These are phyloP conservation scores for Botrytis elliptica DNA, from an alignment of 2,329 filamentous ascomycete genomes.

Conservation along the genomic window DNA sequence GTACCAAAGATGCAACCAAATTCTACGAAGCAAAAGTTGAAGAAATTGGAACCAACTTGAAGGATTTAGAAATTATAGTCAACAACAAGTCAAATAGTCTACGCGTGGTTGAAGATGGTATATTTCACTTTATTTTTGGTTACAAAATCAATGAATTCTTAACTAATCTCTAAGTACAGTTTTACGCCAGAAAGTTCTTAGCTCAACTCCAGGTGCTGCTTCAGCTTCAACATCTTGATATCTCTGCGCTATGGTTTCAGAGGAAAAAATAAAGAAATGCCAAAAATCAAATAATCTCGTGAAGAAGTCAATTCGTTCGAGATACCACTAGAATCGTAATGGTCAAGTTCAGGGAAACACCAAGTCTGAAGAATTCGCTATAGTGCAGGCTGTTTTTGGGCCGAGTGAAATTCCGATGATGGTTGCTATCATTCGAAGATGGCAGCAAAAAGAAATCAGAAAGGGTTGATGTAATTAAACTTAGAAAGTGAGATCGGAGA, in stretches of 20 bases:
- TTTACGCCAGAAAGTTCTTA: slow-evolving; percentile 52
- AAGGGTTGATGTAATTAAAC: not conserved
- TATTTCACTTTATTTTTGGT: slow-evolving; percentile 12
- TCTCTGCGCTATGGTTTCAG: not conserved
- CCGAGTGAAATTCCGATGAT: slow-evolving; percentile 1
- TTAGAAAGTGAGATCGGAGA: not conserved
- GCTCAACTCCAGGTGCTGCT: slow-evolving; percentile 42
- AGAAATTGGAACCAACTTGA: slow-evolving; percentile 62
- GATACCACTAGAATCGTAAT: not conserved
- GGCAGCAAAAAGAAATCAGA: not conserved
- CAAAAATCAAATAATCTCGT: slow-evolving; percentile 24
- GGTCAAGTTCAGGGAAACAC: not conserved
- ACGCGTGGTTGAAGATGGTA: slow-evolving; percentile 84
- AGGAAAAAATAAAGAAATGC: not conserved
- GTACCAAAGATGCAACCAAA: slow-evolving; percentile 57
- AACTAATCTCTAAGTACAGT: slow-evolving; percentile 41
- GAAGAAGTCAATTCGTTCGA: not conserved
- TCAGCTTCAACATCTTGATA: slow-evolving; percentile 39
- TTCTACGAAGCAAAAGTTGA: slow-evolving; percentile 70
- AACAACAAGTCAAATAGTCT: slow-evolving; percentile 80
- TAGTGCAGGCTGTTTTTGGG: too few relatives aligned
- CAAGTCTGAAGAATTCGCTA: not conserved
- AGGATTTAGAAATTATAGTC: slow-evolving; percentile 66
- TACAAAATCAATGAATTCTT: slow-evolving; percentile 15
- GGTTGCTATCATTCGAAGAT: not conserved